Base-by-base conservation (phyloP, 805 yeast species). In the Lachancea thermotolerans region DNA sequence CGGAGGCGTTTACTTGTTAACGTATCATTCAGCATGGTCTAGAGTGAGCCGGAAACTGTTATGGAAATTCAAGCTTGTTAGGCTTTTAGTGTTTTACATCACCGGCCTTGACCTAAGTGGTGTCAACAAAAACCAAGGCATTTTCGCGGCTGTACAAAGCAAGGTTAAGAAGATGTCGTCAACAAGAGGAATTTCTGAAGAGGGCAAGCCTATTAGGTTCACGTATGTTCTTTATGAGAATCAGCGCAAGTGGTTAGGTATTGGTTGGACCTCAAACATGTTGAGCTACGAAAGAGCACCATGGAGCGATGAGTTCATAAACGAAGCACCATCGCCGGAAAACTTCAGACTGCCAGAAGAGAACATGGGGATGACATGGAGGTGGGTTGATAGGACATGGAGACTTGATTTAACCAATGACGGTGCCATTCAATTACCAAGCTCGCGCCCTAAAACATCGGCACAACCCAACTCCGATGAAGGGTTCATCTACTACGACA, bases 331-430 rank as follows among this genome's bases (percentile, higher is more conserved):
- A 5, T 72, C 89, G 8, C 82, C 90, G 15, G 93, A 84, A 5
- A 67, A 73, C 15, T 91, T 91, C 65, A 79, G 81, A 60, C 70
- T 91, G 46, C 98, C 99, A 3, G 87, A 81, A 48, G 75, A 83
- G 21, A 78, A 83, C 35, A 75, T 71, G 15, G 87, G 85, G 7
- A 80, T 90, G 72, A 71, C 74, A 16, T 93, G 98, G 98, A 76
- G 85, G 60, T 93, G 98, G 98, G 87, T 90, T 15, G 98, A 93
- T 64, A 79, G 79, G 59, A 76, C 89, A 1, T 91, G 99, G 99
- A 72, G 90, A 54, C 71, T 90, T 48, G 99, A 91, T 66, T 69
- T 86, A 53, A 82, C 95, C 11, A 88, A 86, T 55, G 95, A 87
- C 60, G 95, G 95, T 2, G 81, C 95, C 2, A 75, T 89, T 30